Base-by-base conservation (phyloP, 495 filamentous ascomycete species). In the Elasticomyces elasticus region DNA sequence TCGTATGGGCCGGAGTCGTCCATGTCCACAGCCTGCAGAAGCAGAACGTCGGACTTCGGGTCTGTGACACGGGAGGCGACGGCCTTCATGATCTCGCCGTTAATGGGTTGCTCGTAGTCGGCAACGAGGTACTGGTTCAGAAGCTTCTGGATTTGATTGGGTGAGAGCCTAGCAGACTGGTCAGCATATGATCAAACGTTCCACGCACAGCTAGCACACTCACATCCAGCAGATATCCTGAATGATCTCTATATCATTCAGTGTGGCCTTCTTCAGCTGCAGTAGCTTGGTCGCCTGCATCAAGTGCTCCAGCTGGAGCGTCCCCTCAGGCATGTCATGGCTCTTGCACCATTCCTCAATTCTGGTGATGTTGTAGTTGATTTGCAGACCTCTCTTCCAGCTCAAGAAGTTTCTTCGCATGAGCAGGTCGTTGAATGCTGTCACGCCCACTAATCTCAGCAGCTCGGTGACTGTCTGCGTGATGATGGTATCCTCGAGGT, bases 291-390 rank as follows among this genome's bases (percentile, higher is more conserved):
- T 99, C 45, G 94, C 94, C 87, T 96, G 90, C 94, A 97, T 99
- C 53, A 99, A 76, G 77, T 99, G 94, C 76, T 99, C 94, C 43
- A 99, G 79, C 72, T 97, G 89, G 51, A 99, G 76, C 43, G 90
- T 97, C 28, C 94, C 94, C 71, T 97, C 91, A 5, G 94, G 94
- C 90, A 99, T 96, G 63, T 97, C 94, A 69, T 99, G 94, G 64
- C 89, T 95, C 79, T 99, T 99, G 72, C 94, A 99, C 94, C 94
- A 99, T 72, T 99, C 94, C 70, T 99, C 94, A 52, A 99, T 97
- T 27, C 94, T 81, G 23, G 94, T 99, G 66, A 99, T 99, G 71
- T 99, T 97, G 75, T 99, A 99, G 71, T 99, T 99, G 72, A 99
- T 99, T 74, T 99, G 94, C 44, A 99, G 75, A 54, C 94, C 94